Evolutionary conservation across 768 basidiomycete genomes (phyloP).

Genomic region (Boletus tomentosulus): DNA sequence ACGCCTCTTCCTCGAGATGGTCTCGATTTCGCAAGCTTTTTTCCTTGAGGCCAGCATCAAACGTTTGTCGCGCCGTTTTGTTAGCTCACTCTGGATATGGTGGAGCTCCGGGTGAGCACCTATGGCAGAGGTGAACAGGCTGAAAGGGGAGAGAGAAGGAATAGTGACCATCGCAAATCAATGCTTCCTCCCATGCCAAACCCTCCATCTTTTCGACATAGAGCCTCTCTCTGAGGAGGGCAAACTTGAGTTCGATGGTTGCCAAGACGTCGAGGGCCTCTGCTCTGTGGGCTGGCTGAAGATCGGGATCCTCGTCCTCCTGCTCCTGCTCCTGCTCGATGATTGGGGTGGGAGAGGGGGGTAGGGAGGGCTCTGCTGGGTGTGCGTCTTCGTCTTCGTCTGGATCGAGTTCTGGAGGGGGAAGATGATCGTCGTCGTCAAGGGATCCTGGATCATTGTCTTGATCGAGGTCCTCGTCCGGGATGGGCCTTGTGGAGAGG

Average conservation of each 20-base stretch:
- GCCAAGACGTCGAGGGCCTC: slow-evolving; percentile 88
- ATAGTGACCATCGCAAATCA: slow-evolving; percentile 69
- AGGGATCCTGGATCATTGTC: slow-evolving; percentile 15
- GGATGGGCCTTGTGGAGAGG: slow-evolving; percentile 11
- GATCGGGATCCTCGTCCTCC: slow-evolving; percentile 55
- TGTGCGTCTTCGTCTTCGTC: slow-evolving; percentile 35
- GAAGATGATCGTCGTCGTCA: slow-evolving; percentile 24
- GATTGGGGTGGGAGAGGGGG: slow-evolving; percentile 23
- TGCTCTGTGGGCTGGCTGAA: slow-evolving; percentile 77
- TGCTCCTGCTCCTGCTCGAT: slow-evolving; percentile 25
- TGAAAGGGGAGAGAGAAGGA: background rate
- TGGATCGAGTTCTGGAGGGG: slow-evolving; percentile 19
- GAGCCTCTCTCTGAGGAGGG: slow-evolving; percentile 75
- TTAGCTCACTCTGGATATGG: slow-evolving; percentile 75
- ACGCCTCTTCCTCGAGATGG: slow-evolving; percentile 56
- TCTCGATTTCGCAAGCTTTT: slow-evolving; percentile 62
- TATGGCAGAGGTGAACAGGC: slow-evolving; percentile 26
- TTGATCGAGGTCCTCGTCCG: slow-evolving; percentile 28
- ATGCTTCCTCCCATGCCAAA: slow-evolving; percentile 80
- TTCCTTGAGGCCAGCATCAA: slow-evolving; percentile 76
- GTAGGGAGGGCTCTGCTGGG: slow-evolving; percentile 22
- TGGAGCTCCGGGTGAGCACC: slow-evolving; percentile 84
- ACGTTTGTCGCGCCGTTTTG: slow-evolving; percentile 74
- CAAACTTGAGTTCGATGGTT: slow-evolving; percentile 90
- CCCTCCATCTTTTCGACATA: slow-evolving; percentile 95